Base-by-base conservation (phyloP, 495 filamentous ascomycete genomes). In the Penicillium bovifimosum region DNA sequence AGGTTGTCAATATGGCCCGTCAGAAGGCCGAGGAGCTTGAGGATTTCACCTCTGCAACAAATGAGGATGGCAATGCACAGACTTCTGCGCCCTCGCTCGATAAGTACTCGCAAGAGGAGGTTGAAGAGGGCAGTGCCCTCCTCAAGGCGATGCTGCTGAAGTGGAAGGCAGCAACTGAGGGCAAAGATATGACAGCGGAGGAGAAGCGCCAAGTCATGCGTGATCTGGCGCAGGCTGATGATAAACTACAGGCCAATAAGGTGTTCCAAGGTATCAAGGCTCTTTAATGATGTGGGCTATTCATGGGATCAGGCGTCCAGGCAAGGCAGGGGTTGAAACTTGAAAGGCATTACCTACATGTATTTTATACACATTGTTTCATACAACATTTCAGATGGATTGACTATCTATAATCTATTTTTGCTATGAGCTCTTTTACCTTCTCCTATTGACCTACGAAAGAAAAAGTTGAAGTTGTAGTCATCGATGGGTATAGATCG, bases 1-100 rank as follows among this genome's bases (percentile, higher is more conserved):
- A 97, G 70, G 93, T 99, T 5, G 87, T 99, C 47, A 90, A 90
- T 60, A 99, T 97, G 93, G 93, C 93, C 24, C 96, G 95, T 72
- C 82, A 93, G 54, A 97, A 97, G 72, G 93, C 93, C 1, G 93
- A 96, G 66, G 93, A 99, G 76, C 77, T 99, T 14, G 93, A 99
- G 68, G 93, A 98, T 66, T 98, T 98, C 60, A 87, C 88, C 0
- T 83, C 84, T 46, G 69, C 74, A 0, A 58, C 66, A 20, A 52
- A 54, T 5, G 63, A 68, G 52, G 84, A 86, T 88, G 61, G 80
- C 84, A 61, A 86, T 83, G 33, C 56, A 20, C 75, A 80, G 9
- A 65, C 69, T 2, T 58, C 73, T 17, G 71, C 60, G 11, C 55
- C 65, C 17, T 59, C 65, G 4, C 55, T 75, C 32, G 71, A 82